These are phyloP conservation scores for Diaporthe sp. DNA, from an alignment of 2,329 filamentous ascomycete species.

Conservation along the genomic window DNA sequence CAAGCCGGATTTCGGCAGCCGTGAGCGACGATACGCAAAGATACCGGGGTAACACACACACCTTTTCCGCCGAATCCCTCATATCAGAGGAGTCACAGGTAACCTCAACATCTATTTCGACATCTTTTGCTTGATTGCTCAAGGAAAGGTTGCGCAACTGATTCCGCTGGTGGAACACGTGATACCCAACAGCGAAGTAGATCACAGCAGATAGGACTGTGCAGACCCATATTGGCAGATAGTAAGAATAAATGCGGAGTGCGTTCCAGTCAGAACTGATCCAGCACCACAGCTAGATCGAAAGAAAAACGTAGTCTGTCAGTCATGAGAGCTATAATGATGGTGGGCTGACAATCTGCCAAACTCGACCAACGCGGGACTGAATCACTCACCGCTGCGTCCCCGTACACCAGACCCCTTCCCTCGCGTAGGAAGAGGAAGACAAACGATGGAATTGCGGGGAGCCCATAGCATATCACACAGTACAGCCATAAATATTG, in stretches of 20 bases:
- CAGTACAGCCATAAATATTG: conserved; percentile 81
- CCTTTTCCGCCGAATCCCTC: conserved; percentile 42
- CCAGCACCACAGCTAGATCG: conserved; percentile 72
- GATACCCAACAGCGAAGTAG: conserved; percentile 70
- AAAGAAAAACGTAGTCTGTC: not conserved
- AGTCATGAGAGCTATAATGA: not conserved
- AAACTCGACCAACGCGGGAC: not conserved
- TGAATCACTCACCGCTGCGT: conserved; percentile 67
- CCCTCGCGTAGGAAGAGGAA: conserved; percentile 70
- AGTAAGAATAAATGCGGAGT: conserved; percentile 73
- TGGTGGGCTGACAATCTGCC: not conserved
- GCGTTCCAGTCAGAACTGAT: conserved; percentile 68
- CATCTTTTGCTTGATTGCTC: conserved; percentile 55
- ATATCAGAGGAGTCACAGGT: conserved; percentile 43
- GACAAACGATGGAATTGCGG: conserved; percentile 75
- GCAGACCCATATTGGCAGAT: conserved; percentile 73
- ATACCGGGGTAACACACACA: conserved; percentile 32
- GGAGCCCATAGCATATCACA: conserved; percentile 78
- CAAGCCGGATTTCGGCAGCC: not conserved
- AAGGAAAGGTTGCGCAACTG: conserved; percentile 67
- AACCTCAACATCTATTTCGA: conserved; percentile 44
- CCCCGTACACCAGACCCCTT: conserved; percentile 64
- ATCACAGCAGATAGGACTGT: conserved; percentile 68
- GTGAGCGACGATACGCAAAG: conserved; percentile 36
- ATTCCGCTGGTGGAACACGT: conserved; percentile 72